These are phyloP conservation scores for Macrophomina pseudophaseolina DNA, from an alignment of 2,329 filamentous ascomycete genomes.

Conservation along the genomic window DNA sequence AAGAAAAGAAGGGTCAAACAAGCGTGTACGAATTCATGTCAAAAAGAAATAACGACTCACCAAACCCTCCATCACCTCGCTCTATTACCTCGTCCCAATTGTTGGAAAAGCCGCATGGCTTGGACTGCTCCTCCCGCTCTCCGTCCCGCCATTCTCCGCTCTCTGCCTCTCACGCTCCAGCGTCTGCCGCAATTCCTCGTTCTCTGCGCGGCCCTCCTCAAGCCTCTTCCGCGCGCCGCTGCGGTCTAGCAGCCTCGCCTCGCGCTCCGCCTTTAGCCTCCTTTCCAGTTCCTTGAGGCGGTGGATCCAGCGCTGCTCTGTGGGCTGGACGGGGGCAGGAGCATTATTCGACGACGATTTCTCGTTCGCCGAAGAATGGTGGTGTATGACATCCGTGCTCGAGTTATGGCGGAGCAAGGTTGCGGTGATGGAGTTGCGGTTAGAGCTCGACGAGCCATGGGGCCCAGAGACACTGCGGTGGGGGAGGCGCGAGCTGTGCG, in stretches of 20 bases:
- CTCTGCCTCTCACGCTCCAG: conserved; percentile 62
- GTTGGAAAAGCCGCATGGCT: conserved; percentile 19
- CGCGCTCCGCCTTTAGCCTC: conserved; percentile 86
- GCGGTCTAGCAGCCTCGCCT: conserved; percentile 82
- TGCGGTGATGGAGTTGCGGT: conserved; percentile 53
- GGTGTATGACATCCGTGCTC: conserved; percentile 9
- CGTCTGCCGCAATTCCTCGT: conserved; percentile 70
- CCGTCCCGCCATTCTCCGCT: not conserved
- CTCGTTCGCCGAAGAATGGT: conserved; percentile 49
- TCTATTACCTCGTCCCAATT: conserved; percentile 17
- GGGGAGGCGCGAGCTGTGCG: conserved; percentile 19
- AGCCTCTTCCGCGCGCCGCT: conserved; percentile 80
- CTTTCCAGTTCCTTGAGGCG: conserved; percentile 85
- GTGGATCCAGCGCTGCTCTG: conserved; percentile 81
- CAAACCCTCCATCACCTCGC: not conserved
- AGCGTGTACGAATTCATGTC: no score
- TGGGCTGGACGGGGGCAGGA: conserved; percentile 44
- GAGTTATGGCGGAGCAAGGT: conserved; percentile 57
- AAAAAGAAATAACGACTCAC: not conserved
- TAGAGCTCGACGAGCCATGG: conserved; percentile 30
- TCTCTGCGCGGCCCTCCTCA: conserved; percentile 75
- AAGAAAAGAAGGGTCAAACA: not conserved
- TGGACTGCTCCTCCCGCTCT: conserved; percentile 22
- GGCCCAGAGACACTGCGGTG: conserved; percentile 31
- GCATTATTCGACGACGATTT: conserved; percentile 30